These are phyloP conservation scores for Suillus sp. DNA, from an alignment of 768 basidiomycete species.

Conservation along the genomic window DNA sequence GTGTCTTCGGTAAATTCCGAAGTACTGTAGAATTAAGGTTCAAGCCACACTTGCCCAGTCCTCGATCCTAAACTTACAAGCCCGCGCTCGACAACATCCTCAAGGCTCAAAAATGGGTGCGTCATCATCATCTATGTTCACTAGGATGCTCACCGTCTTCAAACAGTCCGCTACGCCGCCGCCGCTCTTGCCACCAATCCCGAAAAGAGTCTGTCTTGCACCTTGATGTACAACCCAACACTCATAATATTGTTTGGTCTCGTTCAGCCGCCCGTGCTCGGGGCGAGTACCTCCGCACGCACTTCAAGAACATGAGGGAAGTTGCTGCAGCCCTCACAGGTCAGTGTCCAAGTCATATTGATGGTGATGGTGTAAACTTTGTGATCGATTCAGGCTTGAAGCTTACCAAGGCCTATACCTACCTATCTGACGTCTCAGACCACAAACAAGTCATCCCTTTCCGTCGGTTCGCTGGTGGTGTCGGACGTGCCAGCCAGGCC, in stretches of 20 bases:
- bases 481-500: slow-evolving; percentile 92
- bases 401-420: slow-evolving; percentile 91
- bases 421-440: slow-evolving; percentile 91
- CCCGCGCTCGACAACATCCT: slow-evolving; percentile 42
- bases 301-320: slow-evolving; percentile 99
- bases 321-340: slow-evolving; percentile 93
- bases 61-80: slow-evolving; percentile 61
- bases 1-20: slow-evolving; percentile 26
- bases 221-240: neutral
- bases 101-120: slow-evolving; percentile 57
- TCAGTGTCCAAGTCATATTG: slow-evolving; percentile 37
- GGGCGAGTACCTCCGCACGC: slow-evolving; percentile 97
- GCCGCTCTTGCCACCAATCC: slow-evolving; percentile 87
- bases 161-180: slow-evolving; percentile 89
- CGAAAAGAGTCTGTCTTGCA: slow-evolving; percentile 79
- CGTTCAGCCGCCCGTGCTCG: slow-evolving; percentile 82
- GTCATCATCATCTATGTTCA: slow-evolving; percentile 34
- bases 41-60: slow-evolving; percentile 39
- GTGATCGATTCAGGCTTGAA: slow-evolving; percentile 66
- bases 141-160: slow-evolving; percentile 23
- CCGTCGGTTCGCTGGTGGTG: slow-evolving; percentile 93
- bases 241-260: slow-evolving; percentile 18
- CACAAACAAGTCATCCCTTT: slow-evolving; percentile 98
- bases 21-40: slow-evolving; percentile 34
- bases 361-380: neutral